Conservation (phyloP, 164 flowering plant genomes). For the Buxus sempervirens region DNA sequence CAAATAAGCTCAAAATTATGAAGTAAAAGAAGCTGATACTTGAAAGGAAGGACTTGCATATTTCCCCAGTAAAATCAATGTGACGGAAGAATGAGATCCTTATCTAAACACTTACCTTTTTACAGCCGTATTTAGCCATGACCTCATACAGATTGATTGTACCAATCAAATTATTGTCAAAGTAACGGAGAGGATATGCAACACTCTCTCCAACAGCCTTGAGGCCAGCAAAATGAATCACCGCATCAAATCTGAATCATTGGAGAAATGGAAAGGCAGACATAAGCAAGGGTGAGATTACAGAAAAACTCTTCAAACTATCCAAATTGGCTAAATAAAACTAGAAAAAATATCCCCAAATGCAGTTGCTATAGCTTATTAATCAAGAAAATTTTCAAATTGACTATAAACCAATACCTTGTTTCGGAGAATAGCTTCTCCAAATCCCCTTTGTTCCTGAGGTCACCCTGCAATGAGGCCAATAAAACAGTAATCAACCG, state of each 20-base stretch:
- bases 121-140: conserved; percentile 82
- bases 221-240: conserved; percentile 93
- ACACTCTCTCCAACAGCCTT: conserved; percentile 99
- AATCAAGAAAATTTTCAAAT: no score
- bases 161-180: conserved; percentile 78
- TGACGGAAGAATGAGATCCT: not conserved
- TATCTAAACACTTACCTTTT: conserved; percentile 48
- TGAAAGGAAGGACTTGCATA: no score
- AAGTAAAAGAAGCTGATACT: not conserved
- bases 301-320: not conserved
- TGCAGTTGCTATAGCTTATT: not conserved
- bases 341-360: not conserved
- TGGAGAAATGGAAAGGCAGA: no score
- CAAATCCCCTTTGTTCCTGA: conserved; percentile 74
- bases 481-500: conserved; percentile 1
- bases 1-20: not conserved
- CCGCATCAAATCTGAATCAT: conserved; percentile 75
- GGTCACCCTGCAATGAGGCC: conserved; percentile 64
- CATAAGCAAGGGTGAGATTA: no score
- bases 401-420: conserved; percentile 31
- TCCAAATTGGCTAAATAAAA: not conserved
- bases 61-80: not conserved
- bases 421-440: conserved; percentile 65
- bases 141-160: conserved; percentile 69
- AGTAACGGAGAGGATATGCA: conserved; percentile 66